Conservation (phyloP, 2,329 filamentous ascomycete species). For the Cladophialophora bantiana region DNA sequence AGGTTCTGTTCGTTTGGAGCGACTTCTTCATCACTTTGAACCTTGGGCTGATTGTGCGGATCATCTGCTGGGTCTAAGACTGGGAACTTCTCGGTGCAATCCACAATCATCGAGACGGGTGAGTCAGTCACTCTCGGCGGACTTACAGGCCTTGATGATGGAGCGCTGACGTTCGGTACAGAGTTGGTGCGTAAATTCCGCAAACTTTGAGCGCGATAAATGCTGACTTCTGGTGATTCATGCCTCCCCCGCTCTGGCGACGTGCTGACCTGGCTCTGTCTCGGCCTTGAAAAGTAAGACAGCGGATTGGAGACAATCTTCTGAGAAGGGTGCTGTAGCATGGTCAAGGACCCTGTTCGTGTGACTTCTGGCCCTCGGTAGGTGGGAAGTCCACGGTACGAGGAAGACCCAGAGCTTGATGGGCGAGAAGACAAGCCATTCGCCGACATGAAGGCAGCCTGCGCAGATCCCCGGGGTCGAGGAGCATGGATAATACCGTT, state of each 20-base stretch:
- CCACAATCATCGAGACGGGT: slow-evolving; percentile 37
- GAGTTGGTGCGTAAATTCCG: slow-evolving; percentile 27
- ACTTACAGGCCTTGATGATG: slow-evolving; percentile 31
- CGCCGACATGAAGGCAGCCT: slow-evolving; percentile 34
- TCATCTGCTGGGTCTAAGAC: slow-evolving; percentile 31
- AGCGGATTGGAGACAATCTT: slow-evolving; percentile 40
- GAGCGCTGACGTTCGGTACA: slow-evolving; percentile 26
- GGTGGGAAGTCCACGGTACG: slow-evolving; percentile 37
- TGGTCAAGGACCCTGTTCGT: slow-evolving; percentile 38
- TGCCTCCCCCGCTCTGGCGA: slow-evolving; percentile 31
- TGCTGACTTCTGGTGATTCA: slow-evolving; percentile 25
- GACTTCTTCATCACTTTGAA: slow-evolving; percentile 27
- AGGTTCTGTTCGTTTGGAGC: not conserved
- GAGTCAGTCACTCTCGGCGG: slow-evolving; percentile 37
- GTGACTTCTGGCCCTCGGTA: slow-evolving; percentile 40
- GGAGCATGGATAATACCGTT: slow-evolving; percentile 36
- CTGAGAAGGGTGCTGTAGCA: slow-evolving; percentile 37
- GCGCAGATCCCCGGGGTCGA: slow-evolving; percentile 31
- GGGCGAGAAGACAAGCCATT: slow-evolving; percentile 34
- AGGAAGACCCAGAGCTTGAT: slow-evolving; percentile 38
- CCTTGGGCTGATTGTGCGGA: slow-evolving; percentile 36
- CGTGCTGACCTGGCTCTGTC: slow-evolving; percentile 37
- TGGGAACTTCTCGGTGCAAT: slow-evolving; percentile 30
- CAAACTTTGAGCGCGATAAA: slow-evolving; percentile 22
- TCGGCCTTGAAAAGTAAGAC: slow-evolving; percentile 40